Evolutionary conservation across 2,329 filamentous ascomycete genomes (phyloP).

Genomic region (Phialophora verrucosa): DNA sequence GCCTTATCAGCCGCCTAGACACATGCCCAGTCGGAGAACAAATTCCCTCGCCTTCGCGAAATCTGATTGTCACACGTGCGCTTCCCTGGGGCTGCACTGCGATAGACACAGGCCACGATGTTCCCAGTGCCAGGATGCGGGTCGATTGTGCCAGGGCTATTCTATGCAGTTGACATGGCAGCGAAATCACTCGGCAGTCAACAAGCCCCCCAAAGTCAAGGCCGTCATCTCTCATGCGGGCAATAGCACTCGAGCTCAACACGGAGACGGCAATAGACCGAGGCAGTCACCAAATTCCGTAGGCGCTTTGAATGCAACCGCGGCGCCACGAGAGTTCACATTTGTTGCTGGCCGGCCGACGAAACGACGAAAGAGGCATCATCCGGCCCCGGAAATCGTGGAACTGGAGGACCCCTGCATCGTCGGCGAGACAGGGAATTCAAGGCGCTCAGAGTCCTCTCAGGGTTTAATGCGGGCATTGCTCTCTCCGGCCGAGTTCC

Average conservation of each 20-base stretch:
- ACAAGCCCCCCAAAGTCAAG: conserved; percentile 24
- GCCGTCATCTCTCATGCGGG: background rate
- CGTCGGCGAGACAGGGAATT: background rate
- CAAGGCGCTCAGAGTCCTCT: background rate
- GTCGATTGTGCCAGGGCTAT: conserved; percentile 24
- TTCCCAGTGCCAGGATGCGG: conserved; percentile 17
- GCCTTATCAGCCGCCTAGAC: background rate
- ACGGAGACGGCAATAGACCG: background rate
- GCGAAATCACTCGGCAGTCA: conserved; percentile 16
- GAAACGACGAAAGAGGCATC: conserved; percentile 18
- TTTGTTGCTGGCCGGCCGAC: conserved; percentile 20
- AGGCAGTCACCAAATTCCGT: background rate
- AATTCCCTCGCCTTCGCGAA: conserved; percentile 27
- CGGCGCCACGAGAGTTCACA: conserved; percentile 10
- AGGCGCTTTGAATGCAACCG: background rate
- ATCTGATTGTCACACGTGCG: conserved; percentile 25
- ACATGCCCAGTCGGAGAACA: conserved; percentile 10
- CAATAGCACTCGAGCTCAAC: background rate
- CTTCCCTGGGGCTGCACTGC: conserved; percentile 11
- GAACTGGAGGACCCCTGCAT: background rate
- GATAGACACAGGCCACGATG: conserved; percentile 25
- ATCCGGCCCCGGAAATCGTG: background rate
- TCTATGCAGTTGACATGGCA: conserved; percentile 29
- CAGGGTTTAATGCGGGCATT: background rate
- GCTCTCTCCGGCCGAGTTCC: background rate